A percentile compares a stretch with the other conserved stretches of the same genome.
Conservation (phyloP, 352 stramenopile genomes). For the Elongisporangium undulatum region DNA sequence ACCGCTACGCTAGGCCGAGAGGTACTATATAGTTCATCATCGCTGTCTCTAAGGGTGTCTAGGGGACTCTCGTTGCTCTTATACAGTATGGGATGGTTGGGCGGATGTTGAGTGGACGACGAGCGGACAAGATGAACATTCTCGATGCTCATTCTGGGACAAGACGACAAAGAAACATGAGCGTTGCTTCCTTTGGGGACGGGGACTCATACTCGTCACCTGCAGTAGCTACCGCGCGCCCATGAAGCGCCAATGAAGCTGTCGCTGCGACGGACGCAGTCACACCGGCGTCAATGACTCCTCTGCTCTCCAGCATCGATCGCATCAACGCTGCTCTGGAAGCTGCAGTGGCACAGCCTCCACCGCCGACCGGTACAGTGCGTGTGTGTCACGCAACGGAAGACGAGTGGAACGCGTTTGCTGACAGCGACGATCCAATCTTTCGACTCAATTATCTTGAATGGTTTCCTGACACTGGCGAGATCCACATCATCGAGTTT, state of each 20-base stretch:
- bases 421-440: conserved; percentile 18
- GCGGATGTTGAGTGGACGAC: too few relatives aligned
- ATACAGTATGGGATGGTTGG: too few relatives aligned
- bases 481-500: conserved; percentile 41
- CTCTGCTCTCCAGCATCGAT: conserved; percentile 24
- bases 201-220: too few relatives aligned
- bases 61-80: too few relatives aligned
- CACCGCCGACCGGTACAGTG: too few relatives aligned
- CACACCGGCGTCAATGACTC: conserved; percentile 11
- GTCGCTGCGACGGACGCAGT: conserved; percentile 8
- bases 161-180: not conserved
- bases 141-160: too few relatives aligned
- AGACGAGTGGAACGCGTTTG: conserved; percentile 37
- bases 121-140: too few relatives aligned
- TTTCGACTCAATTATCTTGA: conserved; percentile 25
- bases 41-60: too few relatives aligned
- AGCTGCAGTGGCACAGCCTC: conserved; percentile 22
- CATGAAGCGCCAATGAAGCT: too few relatives aligned
- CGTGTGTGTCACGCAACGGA: conserved; percentile 28
- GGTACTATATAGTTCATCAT: too few relatives aligned
- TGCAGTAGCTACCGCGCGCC: too few relatives aligned
- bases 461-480: conserved; percentile 26
- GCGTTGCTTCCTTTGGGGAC: too few relatives aligned
- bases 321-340: conserved; percentile 37
- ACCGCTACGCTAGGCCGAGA: not conserved